Conservation (phyloP, 2,329 filamentous ascomycete genomes). For the Chaetomiaceae sp. region DNA sequence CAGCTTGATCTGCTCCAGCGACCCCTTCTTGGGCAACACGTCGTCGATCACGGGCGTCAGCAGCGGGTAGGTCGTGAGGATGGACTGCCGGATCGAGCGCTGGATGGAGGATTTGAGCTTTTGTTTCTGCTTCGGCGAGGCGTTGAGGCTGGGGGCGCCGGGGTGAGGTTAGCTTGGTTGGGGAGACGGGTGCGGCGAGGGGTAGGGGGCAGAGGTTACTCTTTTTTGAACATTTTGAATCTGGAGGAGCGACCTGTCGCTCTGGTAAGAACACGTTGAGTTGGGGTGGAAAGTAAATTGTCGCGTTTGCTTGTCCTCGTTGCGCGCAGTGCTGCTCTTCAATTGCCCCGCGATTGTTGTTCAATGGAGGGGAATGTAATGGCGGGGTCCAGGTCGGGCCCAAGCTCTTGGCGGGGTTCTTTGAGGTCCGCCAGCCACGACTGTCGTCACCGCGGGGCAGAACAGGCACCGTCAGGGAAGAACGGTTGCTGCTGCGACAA, state of each 20-base stretch:
- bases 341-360: slow-evolving; percentile 15
- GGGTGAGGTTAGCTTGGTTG: slow-evolving; percentile 19
- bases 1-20: slow-evolving; percentile 84
- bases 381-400: slow-evolving; percentile 12
- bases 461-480: not conserved
- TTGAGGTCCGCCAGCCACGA: slow-evolving; percentile 1
- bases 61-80: slow-evolving; percentile 78
- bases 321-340: not conserved
- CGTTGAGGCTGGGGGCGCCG: slow-evolving; percentile 55
- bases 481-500: not conserved
- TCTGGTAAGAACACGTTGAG: not conserved
- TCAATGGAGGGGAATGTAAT: slow-evolving; percentile 9
- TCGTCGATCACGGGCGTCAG: slow-evolving; percentile 87
- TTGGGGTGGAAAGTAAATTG: not conserved
- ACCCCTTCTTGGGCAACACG: slow-evolving; percentile 89
- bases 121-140: slow-evolving; percentile 81
- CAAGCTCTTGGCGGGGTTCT: slow-evolving; percentile 15
- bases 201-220: slow-evolving; percentile 44
- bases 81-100: slow-evolving; percentile 73
- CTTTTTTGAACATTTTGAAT: slow-evolving; percentile 82
- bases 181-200: not conserved
- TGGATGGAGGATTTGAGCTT: slow-evolving; percentile 98
- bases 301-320: not conserved
- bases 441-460: slow-evolving; percentile 13
- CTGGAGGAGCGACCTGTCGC: slow-evolving; percentile 3